Evolutionary conservation across 306 rosid genomes (phyloP).

Genomic region (Senna siamea): DNA sequence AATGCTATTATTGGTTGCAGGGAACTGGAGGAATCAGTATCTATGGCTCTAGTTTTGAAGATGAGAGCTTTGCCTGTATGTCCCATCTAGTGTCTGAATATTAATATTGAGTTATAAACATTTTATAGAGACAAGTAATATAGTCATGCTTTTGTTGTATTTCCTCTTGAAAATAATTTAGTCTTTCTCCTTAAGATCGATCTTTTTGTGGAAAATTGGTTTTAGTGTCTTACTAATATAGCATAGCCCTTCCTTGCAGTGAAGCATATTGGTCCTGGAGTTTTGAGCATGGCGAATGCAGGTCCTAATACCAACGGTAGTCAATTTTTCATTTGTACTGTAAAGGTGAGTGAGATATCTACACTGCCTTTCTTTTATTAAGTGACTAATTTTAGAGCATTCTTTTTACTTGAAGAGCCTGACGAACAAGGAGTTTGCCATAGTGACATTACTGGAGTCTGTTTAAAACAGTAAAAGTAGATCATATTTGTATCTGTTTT

Average conservation of each 20-base stretch:
- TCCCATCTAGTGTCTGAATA: slow-evolving; percentile 31
- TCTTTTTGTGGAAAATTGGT: background rate
- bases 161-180: slow-evolving; percentile 6
- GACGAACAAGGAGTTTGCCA: slow-evolving; percentile 3
- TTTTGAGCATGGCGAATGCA: slow-evolving; percentile 97
- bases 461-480: background rate
- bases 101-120: slow-evolving; percentile 1
- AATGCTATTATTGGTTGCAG: slow-evolving; percentile 55
- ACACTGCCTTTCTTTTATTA: background rate
- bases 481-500: background rate
- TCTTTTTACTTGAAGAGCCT: slow-evolving; percentile 30
- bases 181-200: slow-evolving; percentile 4
- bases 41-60: slow-evolving; percentile 78
- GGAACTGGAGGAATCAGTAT: slow-evolving; percentile 94
- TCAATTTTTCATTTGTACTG: slow-evolving; percentile 89
- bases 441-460: background rate
- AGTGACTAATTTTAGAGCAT: slow-evolving; percentile 2
- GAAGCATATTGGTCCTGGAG: slow-evolving; percentile 92
- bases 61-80: slow-evolving; percentile 83
- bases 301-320: slow-evolving; percentile 92
- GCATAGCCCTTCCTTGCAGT: slow-evolving; percentile 58
- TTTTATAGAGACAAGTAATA: slow-evolving; percentile 21
- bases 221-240: background rate
- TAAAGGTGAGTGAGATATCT: slow-evolving; percentile 70
- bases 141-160: slow-evolving; percentile 4